Evolutionary conservation across 179 eudicot species (phyloP).

Genomic region (Beta corolliflora): DNA sequence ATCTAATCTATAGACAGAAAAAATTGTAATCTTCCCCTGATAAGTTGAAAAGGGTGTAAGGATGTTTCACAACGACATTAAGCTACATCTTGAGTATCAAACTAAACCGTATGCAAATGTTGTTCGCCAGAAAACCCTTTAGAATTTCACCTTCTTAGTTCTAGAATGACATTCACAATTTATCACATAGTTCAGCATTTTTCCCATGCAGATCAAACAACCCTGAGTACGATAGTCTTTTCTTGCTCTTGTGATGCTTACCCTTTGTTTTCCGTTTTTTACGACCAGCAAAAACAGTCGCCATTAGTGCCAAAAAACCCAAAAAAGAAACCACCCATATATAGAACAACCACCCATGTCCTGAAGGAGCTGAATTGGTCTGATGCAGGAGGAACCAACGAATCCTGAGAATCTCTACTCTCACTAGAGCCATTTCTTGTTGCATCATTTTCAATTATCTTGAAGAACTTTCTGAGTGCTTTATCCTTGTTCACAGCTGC

Average conservation of each 20-base stretch:
- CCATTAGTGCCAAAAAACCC: constrained; percentile 58
- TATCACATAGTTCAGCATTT: constrained; percentile 40
- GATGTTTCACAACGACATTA: background rate
- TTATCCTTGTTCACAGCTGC: constrained; percentile 30
- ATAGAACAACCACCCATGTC: constrained; percentile 61
- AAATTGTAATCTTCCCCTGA: background rate
- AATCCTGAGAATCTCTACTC: constrained; percentile 27
- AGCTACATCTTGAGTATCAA: constrained; percentile 1
- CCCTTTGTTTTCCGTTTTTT: constrained; percentile 55
- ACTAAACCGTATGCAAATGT: background rate
- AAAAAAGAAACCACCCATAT: constrained; percentile 62
- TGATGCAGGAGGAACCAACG: constrained; percentile 30
- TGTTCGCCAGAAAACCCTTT: background rate
- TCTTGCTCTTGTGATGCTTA: constrained; percentile 62
- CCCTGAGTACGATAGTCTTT: constrained; percentile 48
- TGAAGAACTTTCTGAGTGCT: constrained; percentile 48
- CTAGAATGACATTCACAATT: constrained; percentile 29
- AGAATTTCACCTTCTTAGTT: background rate
- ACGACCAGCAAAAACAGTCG: constrained; percentile 42
- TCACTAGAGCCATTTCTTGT: constrained; percentile 18
- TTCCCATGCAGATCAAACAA: constrained; percentile 48
- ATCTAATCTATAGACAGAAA: background rate
- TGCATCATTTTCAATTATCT: constrained; percentile 30
- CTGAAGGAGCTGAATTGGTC: constrained; percentile 52
- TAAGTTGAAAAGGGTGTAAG: background rate